These are phyloP conservation scores for Phytopythium oedochilum DNA, from an alignment of 352 stramenopile species.

Conservation along the genomic window DNA sequence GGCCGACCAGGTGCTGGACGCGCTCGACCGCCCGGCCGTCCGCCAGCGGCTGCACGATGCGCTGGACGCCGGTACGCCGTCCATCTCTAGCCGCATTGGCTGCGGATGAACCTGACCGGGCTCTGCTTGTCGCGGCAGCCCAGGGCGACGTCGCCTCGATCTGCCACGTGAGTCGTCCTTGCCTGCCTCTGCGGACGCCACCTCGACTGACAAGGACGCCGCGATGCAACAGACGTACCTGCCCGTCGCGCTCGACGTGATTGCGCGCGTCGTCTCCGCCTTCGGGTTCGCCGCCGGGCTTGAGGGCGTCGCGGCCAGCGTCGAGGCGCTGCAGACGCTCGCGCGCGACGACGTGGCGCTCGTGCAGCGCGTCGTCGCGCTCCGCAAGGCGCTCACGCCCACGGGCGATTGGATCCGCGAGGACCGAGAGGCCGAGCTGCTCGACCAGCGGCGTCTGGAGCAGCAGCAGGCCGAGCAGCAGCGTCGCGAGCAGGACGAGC, in stretches of 20 bases:
- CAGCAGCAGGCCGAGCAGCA: slow-evolving; percentile 19
- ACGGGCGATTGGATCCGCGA: slow-evolving; percentile 50
- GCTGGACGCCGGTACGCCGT: slow-evolving; percentile 22
- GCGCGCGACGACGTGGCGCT: slow-evolving; percentile 36
- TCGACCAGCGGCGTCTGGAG: slow-evolving; percentile 24
- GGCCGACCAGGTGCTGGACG: slow-evolving; percentile 41
- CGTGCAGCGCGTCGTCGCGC: slow-evolving; percentile 30
- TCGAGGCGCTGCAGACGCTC: slow-evolving; percentile 30
- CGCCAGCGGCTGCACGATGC: slow-evolving; percentile 36
- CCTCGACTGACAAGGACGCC: neutral
- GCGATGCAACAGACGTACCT: slow-evolving; percentile 34
- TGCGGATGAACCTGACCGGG: neutral
- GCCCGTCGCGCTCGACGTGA: slow-evolving; percentile 32
- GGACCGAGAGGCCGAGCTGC: slow-evolving; percentile 38
- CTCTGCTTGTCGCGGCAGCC: slow-evolving; percentile 12
- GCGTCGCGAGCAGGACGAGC: slow-evolving; percentile 25
- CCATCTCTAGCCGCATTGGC: neutral
- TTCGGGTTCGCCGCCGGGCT: slow-evolving; percentile 40
- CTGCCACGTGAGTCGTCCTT: slow-evolving; percentile 21
- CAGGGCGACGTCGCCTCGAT: slow-evolving; percentile 41
- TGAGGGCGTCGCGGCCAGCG: slow-evolving; percentile 45
- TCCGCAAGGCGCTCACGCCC: slow-evolving; percentile 44
- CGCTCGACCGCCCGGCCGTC: slow-evolving; percentile 30
- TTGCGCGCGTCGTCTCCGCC: slow-evolving; percentile 28
- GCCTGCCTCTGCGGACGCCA: neutral